phyloP scores from a whole-genome alignment of 257 asterid species.

The Lycium barbarum region DNA sequence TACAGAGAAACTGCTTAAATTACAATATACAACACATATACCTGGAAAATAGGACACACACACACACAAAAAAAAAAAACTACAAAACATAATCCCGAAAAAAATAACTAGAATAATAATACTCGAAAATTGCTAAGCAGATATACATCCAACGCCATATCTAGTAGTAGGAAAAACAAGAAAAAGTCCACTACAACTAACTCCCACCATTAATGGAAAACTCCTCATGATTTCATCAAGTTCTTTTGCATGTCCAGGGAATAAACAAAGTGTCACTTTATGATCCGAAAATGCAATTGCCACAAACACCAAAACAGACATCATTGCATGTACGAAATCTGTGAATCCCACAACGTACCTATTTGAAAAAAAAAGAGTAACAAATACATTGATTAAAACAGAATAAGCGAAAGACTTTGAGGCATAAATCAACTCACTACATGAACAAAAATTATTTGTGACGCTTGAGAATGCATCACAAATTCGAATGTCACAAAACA shows the following conservation, averaged over 20 bases:
- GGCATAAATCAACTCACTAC: background rate
- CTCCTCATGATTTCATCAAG: slow-evolving; percentile 89
- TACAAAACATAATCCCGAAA: background rate
- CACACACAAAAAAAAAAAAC: background rate
- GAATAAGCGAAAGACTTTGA: background rate
- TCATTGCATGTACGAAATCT: slow-evolving; percentile 82
- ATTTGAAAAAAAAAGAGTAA: background rate
- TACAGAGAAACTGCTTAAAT: too few relatives aligned
- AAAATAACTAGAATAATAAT: background rate
- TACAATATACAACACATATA: background rate
- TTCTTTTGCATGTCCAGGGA: slow-evolving; percentile 77
- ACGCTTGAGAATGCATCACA: background rate
- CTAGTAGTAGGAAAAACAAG: slow-evolving; percentile 90
- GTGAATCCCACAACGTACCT: slow-evolving; percentile 60
- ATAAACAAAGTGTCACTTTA: slow-evolving; percentile 78
- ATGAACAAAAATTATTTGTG: background rate
- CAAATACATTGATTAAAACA: background rate
- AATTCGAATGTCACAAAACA: background rate
- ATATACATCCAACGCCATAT: slow-evolving; percentile 80
- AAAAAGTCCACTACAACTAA: slow-evolving; percentile 80
- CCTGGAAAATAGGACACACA: background rate
- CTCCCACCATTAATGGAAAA: slow-evolving; percentile 89
- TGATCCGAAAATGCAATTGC: slow-evolving; percentile 87
- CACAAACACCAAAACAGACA: slow-evolving; percentile 80
- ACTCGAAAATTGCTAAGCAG: slow-evolving; percentile 41